Evolutionary conservation across 768 basidiomycete genomes (phyloP).

Genomic region (Collybiopsis confluens): DNA sequence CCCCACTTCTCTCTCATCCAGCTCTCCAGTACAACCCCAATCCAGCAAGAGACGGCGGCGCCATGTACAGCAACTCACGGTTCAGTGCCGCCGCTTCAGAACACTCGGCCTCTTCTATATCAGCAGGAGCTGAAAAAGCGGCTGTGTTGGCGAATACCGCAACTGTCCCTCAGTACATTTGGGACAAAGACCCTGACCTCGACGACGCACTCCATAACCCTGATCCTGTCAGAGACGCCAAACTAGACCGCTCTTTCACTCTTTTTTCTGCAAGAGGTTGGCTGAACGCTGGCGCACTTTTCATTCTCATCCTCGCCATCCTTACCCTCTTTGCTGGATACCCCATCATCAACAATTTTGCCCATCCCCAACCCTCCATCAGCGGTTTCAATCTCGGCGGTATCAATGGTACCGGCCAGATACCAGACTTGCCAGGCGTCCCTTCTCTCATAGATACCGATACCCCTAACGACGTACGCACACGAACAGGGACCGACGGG

Average conservation of each 20-base stretch:
- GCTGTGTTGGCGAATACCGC: slow-evolving; percentile 41
- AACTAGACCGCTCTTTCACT: slow-evolving; percentile 56
- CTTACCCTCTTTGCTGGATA: slow-evolving; percentile 84
- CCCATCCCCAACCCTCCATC: slow-evolving; percentile 24
- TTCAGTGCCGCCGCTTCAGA: slow-evolving; percentile 53
- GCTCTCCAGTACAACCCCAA: slow-evolving; percentile 52
- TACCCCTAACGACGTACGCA: slow-evolving; percentile 57
- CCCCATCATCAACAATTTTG: slow-evolving; percentile 68
- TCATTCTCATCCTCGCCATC: slow-evolving; percentile 64
- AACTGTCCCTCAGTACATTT: slow-evolving; percentile 67
- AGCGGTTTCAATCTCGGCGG: slow-evolving; percentile 85
- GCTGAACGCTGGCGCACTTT: slow-evolving; percentile 70
- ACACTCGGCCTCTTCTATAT: slow-evolving; percentile 18
- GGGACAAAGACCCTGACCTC: slow-evolving; percentile 83
- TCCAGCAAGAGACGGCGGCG: slow-evolving; percentile 37
- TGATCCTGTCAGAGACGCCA: slow-evolving; percentile 67
- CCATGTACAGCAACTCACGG: slow-evolving; percentile 43
- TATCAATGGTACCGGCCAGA: slow-evolving; percentile 83
- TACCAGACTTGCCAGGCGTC: slow-evolving; percentile 68
- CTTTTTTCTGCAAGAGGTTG: slow-evolving; percentile 82
- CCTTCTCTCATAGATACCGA: slow-evolving; percentile 71
- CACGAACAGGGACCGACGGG: slow-evolving; percentile 71
- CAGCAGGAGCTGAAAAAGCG: slow-evolving; percentile 24
- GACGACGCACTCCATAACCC: slow-evolving; percentile 92
- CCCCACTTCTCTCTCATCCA: slow-evolving; percentile 11